Evolutionary conservation across 805 yeast species (phyloP).

Genomic region (Candida easanensis): DNA sequence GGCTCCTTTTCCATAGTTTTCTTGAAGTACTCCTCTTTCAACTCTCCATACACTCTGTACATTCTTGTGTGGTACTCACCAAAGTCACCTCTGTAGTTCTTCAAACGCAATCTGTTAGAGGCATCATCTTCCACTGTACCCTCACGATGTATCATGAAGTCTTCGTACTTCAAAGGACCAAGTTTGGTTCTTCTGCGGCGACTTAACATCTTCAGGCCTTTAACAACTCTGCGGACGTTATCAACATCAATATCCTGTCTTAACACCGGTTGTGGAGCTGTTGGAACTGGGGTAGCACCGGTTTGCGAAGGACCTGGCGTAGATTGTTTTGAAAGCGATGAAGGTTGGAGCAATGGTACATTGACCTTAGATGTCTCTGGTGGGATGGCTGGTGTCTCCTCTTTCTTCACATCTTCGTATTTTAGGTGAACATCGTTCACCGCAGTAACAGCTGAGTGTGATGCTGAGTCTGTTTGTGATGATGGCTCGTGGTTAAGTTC

Average conservation of each 20-base stretch:
- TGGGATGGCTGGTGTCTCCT: not conserved
- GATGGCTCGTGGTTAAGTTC: too few relatives aligned
- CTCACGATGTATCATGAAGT: constrained; percentile 16
- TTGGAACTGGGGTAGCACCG: not conserved
- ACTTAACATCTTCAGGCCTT: constrained; percentile 10
- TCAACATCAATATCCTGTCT: constrained; percentile 28
- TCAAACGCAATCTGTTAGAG: constrained; percentile 20
- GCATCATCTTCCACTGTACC: constrained; percentile 17
- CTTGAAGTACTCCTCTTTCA: constrained; percentile 12
- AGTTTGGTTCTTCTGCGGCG: constrained; percentile 13
- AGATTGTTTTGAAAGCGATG: not conserved
- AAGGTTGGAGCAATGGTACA: not conserved
- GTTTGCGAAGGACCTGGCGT: not conserved
- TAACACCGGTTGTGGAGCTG: constrained; percentile 12
- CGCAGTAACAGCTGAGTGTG: too few relatives aligned
- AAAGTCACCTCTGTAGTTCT: constrained; percentile 28
- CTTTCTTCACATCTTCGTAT: not conserved
- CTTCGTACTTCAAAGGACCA: constrained; percentile 21
- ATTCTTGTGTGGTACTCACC: constrained; percentile 24
- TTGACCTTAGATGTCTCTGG: not conserved
- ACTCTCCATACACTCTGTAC: constrained; percentile 12
- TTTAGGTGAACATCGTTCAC: too few relatives aligned
- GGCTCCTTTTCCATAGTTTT: not conserved
- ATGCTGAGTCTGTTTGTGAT: too few relatives aligned
- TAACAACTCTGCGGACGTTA: constrained; percentile 17